Evolutionary conservation across 768 basidiomycete species (phyloP), one percentile per base, ranked within the genome.

Genomic region (Leccinum incarnatum): DNA sequence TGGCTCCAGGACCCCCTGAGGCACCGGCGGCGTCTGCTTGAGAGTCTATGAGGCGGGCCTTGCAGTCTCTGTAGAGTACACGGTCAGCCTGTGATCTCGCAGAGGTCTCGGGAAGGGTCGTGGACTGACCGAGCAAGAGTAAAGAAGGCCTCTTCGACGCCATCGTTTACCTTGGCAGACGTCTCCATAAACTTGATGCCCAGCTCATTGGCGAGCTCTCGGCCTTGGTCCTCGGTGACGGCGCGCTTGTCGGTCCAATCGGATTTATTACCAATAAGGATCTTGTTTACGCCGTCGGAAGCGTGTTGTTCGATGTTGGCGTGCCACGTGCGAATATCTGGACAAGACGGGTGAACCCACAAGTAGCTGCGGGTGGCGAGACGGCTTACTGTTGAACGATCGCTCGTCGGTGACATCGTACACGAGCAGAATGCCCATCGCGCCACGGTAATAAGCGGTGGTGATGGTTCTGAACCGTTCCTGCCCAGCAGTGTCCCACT

Each of bases 401-500:
- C 87, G 82, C 72, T 95, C 91, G 73, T 96, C 94, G 34, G 95
- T 95, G 36, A 98, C 95, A 70, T 95, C 94, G 76, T 98, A 99
- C n/a, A 99, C 95, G 57, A 99, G 83, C 56, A 99, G 81, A 69
- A 98, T 99, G 55, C 97, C 97, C 88, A 97, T 96, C 21, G 97
- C 97, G 37, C 96, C 96, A 62, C 97, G 92, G 81, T 99, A 99
- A 77, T 99, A 99, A 11, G 97, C 94, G 21, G 95, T 95, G 48
- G 97, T 98, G 74, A 99, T 98, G 19, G 97, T 98, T 70, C 96
- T 83, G 80, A 98, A 98, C 27, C 95, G 89, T 78, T 99, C 97
- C 79, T 98, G 96, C 32, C 97, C 97, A 56, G 96, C 95, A 59
- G 96, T 99, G 73, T 98, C 96, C 96, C 96, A 98, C 95, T 98